These are phyloP conservation scores for Scedosporium aurantiacum DNA, from an alignment of 2,329 filamentous ascomycete species.

Conservation along the genomic window DNA sequence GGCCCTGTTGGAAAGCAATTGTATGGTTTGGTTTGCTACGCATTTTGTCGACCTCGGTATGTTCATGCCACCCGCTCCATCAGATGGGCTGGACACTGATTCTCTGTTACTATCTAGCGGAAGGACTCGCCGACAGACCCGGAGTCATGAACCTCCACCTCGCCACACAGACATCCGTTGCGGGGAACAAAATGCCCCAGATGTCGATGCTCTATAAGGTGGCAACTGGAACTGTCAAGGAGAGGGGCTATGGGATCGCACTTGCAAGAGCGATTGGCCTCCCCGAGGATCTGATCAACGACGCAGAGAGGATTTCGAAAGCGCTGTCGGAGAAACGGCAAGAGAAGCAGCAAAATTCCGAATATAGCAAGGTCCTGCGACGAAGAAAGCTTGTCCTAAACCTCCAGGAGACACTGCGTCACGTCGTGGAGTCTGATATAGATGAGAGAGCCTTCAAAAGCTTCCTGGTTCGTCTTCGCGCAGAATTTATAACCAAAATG, in stretches of 20 bases:
- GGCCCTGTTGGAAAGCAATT: slow-evolving; percentile 66
- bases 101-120: slow-evolving; percentile 32
- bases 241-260: slow-evolving; percentile 73
- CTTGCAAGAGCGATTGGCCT: slow-evolving; percentile 67
- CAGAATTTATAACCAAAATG: slow-evolving; percentile 66
- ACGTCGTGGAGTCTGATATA: slow-evolving; percentile 55
- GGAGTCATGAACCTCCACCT: slow-evolving; percentile 80
- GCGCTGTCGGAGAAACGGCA: slow-evolving; percentile 48
- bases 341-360: slow-evolving; percentile 46
- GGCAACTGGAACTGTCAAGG: slow-evolving; percentile 55
- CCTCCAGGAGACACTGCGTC: slow-evolving; percentile 59
- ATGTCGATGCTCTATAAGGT: slow-evolving; percentile 88
- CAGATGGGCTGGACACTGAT: neutral
- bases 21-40: slow-evolving; percentile 84
- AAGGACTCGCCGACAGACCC: slow-evolving; percentile 60
- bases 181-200: slow-evolving; percentile 38
- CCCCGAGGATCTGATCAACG: slow-evolving; percentile 53
- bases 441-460: slow-evolving; percentile 48
- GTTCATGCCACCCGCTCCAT: slow-evolving; percentile 8
- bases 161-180: slow-evolving; percentile 49
- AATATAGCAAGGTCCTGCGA: slow-evolving; percentile 46
- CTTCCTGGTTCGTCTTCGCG: slow-evolving; percentile 58
- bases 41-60: slow-evolving; percentile 71
- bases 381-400: slow-evolving; percentile 63
- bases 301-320: slow-evolving; percentile 55